These are phyloP conservation scores for Forsythia viridissima DNA, from an alignment of 257 asterid species.

Conservation along the genomic window DNA sequence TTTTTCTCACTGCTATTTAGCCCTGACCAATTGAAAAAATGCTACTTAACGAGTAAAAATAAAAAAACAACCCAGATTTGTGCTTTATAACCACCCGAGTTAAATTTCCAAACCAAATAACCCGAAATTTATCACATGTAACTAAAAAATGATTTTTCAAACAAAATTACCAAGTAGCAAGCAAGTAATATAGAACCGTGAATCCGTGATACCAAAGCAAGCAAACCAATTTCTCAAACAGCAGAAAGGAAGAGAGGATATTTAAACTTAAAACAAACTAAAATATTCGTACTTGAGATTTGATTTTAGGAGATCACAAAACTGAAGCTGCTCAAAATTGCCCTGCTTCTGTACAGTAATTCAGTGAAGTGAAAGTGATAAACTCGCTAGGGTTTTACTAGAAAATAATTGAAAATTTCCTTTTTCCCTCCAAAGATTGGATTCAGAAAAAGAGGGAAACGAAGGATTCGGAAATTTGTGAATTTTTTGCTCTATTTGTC, in stretches of 20 bases:
- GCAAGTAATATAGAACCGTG: slow-evolving; percentile 36
- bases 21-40: background rate
- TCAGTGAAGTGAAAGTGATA: slow-evolving; percentile 16
- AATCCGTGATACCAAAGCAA: slow-evolving; percentile 31
- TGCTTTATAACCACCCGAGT: background rate
- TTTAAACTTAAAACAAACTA: slow-evolving; percentile 22
- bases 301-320: slow-evolving; percentile 25
- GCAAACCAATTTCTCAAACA: slow-evolving; percentile 9
- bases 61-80: background rate
- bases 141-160: background rate
- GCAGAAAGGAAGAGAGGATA: slow-evolving; percentile 1
- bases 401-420: slow-evolving; percentile 27
- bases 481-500: slow-evolving; percentile 21
- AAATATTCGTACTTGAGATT: slow-evolving; percentile 32
- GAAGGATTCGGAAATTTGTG: slow-evolving; percentile 34
- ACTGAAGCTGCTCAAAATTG: slow-evolving; percentile 20
- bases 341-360: slow-evolving; percentile 6
- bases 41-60: background rate
- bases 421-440: slow-evolving; percentile 74
- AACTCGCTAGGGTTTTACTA: slow-evolving; percentile 25
- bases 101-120: background rate
- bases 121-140: background rate
- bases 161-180: slow-evolving; percentile 16
- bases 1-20: background rate
- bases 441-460: slow-evolving; percentile 22